Evolutionary conservation across 1,139 yeast species (phyloP).

Genomic region (Sugiyamaella pinicola): DNA sequence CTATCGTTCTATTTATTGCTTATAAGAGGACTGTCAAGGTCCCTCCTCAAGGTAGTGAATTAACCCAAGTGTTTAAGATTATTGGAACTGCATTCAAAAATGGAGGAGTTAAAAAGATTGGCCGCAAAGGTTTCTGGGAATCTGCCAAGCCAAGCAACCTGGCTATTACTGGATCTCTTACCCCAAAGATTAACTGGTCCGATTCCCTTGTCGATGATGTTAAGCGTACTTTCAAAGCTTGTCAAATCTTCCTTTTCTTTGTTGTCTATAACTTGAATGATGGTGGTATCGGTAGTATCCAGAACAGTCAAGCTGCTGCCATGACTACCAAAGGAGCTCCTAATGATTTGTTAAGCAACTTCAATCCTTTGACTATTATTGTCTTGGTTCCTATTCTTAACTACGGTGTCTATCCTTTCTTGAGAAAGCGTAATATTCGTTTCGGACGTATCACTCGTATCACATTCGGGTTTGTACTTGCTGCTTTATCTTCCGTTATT

Average conservation of each 20-base stretch:
- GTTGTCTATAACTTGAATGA: constrained; percentile 65
- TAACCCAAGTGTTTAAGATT: constrained; percentile 50
- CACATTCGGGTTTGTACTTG: constrained; percentile 65
- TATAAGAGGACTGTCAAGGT: constrained; percentile 46
- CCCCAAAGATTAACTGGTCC: constrained; percentile 43
- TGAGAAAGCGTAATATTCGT: constrained; percentile 56
- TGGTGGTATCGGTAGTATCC: constrained; percentile 64
- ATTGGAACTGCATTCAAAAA: constrained; percentile 47
- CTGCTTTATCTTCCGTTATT: constrained; percentile 59
- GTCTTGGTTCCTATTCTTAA: constrained; percentile 66
- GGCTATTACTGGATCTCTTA: constrained; percentile 38
- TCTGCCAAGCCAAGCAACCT: constrained; percentile 57
- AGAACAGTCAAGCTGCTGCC: constrained; percentile 66
- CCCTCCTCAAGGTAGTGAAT: constrained; percentile 53
- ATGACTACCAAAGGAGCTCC: constrained; percentile 70
- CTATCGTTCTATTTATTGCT: constrained; percentile 49
- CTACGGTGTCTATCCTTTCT: constrained; percentile 57
- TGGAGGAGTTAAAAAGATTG: constrained; percentile 46
- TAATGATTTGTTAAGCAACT: constrained; percentile 67
- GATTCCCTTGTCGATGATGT: constrained; percentile 65
- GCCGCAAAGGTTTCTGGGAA: constrained; percentile 52
- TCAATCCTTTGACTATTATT: constrained; percentile 68
- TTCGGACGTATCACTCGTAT: constrained; percentile 67
- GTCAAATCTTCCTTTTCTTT: constrained; percentile 64
- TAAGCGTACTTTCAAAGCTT: constrained; percentile 58